Evolutionary conservation across 148 eudicot genomes (phyloP), one percentile per base, ranked within the genome.

Genomic region (Spergularia bocconei): DNA sequence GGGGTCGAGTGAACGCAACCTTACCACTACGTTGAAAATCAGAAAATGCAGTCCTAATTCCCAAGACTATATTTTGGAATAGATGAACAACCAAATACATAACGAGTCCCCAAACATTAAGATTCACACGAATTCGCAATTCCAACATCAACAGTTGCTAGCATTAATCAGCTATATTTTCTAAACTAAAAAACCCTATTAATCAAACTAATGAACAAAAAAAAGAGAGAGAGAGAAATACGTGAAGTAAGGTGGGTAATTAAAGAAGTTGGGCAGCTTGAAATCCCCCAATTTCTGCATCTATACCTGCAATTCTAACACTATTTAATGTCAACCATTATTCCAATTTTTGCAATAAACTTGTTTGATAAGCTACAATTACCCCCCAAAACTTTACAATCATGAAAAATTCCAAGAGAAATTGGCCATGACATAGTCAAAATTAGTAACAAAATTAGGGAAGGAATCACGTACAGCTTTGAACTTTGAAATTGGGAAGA

Each of bases 181-280:
- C 48, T 44, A 44, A 44, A 44, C 48, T 44, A 44, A 57, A 4
- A 10, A 66, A 38, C 21, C 50, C 21, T 52, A 47, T 54, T 62
- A 75, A 38, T 54, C 39, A 36, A 65, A 55, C 11, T 33, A 48
- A 36, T n/a, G n/a, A 52, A 64, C 20, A 63, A 51, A 15, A 33
- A 23, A 14, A 39, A 33, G 51, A 51, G 70, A 72, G 11, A 60
- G 4, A 69, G 20, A 83, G 52, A 19, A 64, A 79, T 91, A 94
- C 98, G 98, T 94, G 88, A 91, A 94, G 73, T 91, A 90, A 1
- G 98, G 98, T n/a, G 96, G 98, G 64, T 94, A 91, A 77, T 94
- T 90, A 85, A 91, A 94, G 91, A 94, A 91, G 48, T 85, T 88
- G 65, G 98, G 98, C 80, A 91, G 89, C 90, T 90, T 94, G 80